Evolutionary conservation across 371 early-diverging fungal genomes (phyloP), one percentile per base, ranked within the genome.

Genomic region (Umbelopsis sp.): DNA sequence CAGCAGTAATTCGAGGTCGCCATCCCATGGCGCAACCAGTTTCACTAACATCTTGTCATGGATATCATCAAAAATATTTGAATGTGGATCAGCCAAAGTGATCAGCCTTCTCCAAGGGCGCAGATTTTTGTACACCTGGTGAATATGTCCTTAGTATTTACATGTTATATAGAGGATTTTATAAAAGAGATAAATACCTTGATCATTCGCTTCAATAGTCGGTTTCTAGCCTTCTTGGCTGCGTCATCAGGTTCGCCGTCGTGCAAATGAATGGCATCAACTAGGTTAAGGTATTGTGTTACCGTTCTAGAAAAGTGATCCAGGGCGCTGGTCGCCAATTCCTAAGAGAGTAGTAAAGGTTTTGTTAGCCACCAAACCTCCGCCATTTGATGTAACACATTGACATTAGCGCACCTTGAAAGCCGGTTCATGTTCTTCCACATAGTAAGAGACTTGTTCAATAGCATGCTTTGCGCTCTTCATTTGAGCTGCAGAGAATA

Each of bases 381-480:
- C 29, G 44, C 14, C 22, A 65, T 46, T 44, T 65, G 1, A 8
- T 37, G 38, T n/a, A 38, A 7, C 18, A 7, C 18, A 7, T 20
- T 32, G 4, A 10, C 38, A 35, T 57, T 29, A 32, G 10, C 35
- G 63, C 72, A 79, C 82, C 68, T 78, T 69, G 52, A 75, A 84
- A 0, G 78, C 75, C 7, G 73, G 74, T n/a, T 80, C 76, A 4
- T 76, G 64, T 16, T 65, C 72, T 20, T 84, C 82, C 9, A 81
- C 74, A 70, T 84, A 84, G 64, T 79, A 81, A 10, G 81, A 80
- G 5, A 84, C 67, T 66, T 84, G 82, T 45, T 81, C 82, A 3
- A 80, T 32, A 1, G 69, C 65, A 44, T 81, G 77, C 1, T 67
- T 67, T 4, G 76, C 80, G 62, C 74, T 72, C 44, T 75, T 77